Conservation (phyloP, 768 basidiomycete genomes). For the Coprinopsis cinerea region DNA sequence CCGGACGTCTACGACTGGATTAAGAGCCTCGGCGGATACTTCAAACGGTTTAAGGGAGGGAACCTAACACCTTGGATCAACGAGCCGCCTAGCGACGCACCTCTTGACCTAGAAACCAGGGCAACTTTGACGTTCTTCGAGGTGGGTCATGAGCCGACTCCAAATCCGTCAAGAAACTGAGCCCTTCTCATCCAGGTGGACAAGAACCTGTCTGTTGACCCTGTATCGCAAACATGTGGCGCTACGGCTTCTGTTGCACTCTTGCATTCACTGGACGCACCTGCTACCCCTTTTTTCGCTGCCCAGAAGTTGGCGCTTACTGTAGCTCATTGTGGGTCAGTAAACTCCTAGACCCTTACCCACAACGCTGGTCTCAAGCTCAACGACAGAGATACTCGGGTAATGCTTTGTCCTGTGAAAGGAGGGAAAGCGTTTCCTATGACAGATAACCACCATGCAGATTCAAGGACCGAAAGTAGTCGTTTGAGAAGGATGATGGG, state of each 20-base stretch:
- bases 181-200: constrained; percentile 51
- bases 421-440: constrained; percentile 74
- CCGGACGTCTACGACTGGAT: constrained; percentile 74
- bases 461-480: constrained; percentile 78
- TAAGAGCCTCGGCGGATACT: constrained; percentile 83
- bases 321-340: constrained; percentile 89
- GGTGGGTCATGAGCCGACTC: constrained; percentile 37
- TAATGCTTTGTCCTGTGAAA: constrained; percentile 70
- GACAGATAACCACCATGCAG: constrained; percentile 96
- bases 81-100: constrained; percentile 24
- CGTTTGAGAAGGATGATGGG: constrained; percentile 88
- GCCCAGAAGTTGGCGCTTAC: constrained; percentile 73
- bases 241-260: constrained; percentile 89
- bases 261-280: constrained; percentile 84
- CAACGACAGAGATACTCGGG: constrained; percentile 73
- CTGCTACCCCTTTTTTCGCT: constrained; percentile 77
- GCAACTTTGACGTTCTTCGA: constrained; percentile 84
- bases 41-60: constrained; percentile 83
- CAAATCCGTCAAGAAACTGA: not conserved
- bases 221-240: constrained; percentile 70
- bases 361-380: constrained; percentile 7
- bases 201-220: constrained; percentile 61
- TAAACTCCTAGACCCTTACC: not conserved
- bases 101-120: constrained; percentile 76
- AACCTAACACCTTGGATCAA: constrained; percentile 64